Evolutionary conservation across 371 early-diverging fungal species (phyloP).

Genomic region (Parasitella parasitica): DNA sequence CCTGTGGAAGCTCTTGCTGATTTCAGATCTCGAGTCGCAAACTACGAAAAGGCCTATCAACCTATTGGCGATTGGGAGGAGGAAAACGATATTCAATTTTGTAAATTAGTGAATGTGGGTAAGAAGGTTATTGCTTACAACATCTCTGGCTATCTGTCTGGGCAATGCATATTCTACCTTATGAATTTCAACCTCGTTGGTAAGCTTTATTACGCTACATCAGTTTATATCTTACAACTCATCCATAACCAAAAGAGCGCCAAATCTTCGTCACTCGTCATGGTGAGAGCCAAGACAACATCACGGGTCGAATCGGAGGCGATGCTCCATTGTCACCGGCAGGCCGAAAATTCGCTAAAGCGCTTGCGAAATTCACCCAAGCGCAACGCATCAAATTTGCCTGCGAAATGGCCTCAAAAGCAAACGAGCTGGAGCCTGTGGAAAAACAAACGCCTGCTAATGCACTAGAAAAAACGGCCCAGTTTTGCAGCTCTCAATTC

Average conservation of each 20-base stretch:
- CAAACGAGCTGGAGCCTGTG: conserved; percentile 25
- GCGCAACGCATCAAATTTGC: conserved; percentile 43
- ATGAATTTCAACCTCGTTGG: conserved; percentile 75
- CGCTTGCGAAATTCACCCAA: conserved; percentile 68
- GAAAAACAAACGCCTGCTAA: conserved; percentile 21
- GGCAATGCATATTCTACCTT: conserved; percentile 85
- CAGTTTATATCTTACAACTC: background rate
- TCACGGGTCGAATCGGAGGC: conserved; percentile 64
- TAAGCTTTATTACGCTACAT: conserved; percentile 9
- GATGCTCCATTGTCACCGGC: conserved; percentile 68
- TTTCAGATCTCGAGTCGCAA: conserved; percentile 72
- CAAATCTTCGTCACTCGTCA: conserved; percentile 83
- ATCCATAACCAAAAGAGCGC: conserved; percentile 42
- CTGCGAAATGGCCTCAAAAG: conserved; percentile 29
- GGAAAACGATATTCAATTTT: conserved; percentile 69
- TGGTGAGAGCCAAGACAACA: conserved; percentile 72
- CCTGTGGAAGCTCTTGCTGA: conserved; percentile 72
- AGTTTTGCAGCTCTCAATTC: conserved; percentile 40
- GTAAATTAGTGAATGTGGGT: conserved; percentile 84
- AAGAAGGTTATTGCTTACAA: conserved; percentile 82
- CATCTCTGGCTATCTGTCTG: conserved; percentile 78
- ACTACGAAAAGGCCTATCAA: conserved; percentile 86
- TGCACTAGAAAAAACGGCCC: conserved; percentile 24
- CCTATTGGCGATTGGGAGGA: conserved; percentile 80
- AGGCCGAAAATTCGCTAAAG: conserved; percentile 65